These are phyloP conservation scores for Cladobotryum protrusum DNA, from an alignment of 2,329 filamentous ascomycete species.

Conservation along the genomic window DNA sequence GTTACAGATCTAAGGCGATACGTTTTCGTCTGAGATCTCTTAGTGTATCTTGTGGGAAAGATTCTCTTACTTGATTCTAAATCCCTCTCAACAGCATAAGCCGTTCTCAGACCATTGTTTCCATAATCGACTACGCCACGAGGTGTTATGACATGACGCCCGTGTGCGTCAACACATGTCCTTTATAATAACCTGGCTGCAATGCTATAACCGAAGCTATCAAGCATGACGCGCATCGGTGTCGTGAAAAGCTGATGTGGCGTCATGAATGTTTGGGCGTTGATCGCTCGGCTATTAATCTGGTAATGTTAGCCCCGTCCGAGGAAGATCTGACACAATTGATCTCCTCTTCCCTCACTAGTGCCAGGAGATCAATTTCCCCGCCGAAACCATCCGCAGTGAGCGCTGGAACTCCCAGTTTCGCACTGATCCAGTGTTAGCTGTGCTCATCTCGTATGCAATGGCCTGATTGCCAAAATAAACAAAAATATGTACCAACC, in stretches of 20 bases:
- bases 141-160: no score
- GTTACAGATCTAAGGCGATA: no score
- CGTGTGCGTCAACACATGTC: no score
- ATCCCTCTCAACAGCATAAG: neutral
- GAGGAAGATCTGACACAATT: conserved; percentile 71
- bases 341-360: conserved; percentile 68
- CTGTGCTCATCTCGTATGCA: neutral
- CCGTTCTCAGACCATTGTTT: no score
- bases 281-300: conserved; percentile 22
- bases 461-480: no score
- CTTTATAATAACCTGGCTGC: neutral
- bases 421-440: conserved; percentile 46
- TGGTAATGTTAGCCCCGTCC: conserved; percentile 12
- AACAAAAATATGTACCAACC: conserved; percentile 48
- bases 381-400: conserved; percentile 33
- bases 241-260: conserved; percentile 79
- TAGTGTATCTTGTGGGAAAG: no score
- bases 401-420: conserved; percentile 75
- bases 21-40: no score
- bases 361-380: conserved; percentile 57
- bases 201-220: conserved; percentile 75
- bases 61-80: no score
- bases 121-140: no score
- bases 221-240: conserved; percentile 79
- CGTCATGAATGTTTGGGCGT: conserved; percentile 37